phyloP scores from a whole-genome alignment of 306 rosid genomes.

The Quercus bicolor region DNA sequence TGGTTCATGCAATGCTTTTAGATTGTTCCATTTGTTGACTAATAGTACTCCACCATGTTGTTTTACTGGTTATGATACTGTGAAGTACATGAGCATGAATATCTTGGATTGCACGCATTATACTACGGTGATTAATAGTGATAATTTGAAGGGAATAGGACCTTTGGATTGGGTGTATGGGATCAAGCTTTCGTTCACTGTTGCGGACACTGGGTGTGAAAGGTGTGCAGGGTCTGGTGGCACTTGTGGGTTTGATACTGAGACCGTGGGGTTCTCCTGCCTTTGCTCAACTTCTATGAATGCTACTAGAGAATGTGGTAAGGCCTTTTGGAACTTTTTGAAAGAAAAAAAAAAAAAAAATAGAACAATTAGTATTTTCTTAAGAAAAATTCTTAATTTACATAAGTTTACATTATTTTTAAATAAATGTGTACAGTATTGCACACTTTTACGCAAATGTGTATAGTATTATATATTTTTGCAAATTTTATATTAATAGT shows the following conservation, averaged over 20 bases:
- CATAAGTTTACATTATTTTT: too few relatives aligned
- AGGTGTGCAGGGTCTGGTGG: conserved; percentile 71
- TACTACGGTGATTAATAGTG: conserved; percentile 58
- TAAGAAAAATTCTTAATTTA: too few relatives aligned
- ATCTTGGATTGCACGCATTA: conserved; percentile 85
- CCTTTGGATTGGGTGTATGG: conserved; percentile 94
- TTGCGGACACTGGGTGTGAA: conserved; percentile 72
- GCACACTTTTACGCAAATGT: too few relatives aligned
- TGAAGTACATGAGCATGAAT: conserved; percentile 84
- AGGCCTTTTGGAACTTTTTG: not conserved
- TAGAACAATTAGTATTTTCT: too few relatives aligned
- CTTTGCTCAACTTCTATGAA: conserved; percentile 64
- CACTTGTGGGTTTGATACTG: conserved; percentile 84
- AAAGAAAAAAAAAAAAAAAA: not conserved
- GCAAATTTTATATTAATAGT: too few relatives aligned
- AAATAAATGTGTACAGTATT: too few relatives aligned
- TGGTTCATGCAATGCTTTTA: conserved; percentile 67
- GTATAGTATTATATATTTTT: too few relatives aligned
- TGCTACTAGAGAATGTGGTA: conserved; percentile 73
- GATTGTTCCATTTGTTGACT: conserved; percentile 59
- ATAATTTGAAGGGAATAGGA: conserved; percentile 52
- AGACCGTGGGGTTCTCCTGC: conserved; percentile 64
- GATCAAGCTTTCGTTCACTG: conserved; percentile 61
- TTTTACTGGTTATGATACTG: conserved; percentile 63
- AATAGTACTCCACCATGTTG: conserved; percentile 86